These are phyloP conservation scores for Berberis thunbergii DNA, from an alignment of 164 flowering plant genomes.

Conservation along the genomic window DNA sequence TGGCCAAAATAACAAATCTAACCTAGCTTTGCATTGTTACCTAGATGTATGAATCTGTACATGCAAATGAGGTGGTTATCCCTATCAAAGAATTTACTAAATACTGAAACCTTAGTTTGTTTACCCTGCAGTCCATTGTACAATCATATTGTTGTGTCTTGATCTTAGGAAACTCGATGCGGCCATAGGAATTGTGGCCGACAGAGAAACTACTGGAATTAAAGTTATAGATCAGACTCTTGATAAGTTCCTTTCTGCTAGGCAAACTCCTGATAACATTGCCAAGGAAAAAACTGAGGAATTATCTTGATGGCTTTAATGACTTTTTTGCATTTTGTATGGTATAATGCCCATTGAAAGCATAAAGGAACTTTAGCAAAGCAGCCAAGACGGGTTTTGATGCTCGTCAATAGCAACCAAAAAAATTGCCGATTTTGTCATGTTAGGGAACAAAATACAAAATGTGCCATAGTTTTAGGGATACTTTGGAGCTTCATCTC, in stretches of 20 bases:
- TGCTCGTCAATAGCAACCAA: too few relatives aligned
- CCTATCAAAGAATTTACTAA: background rate
- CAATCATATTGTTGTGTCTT: constrained; percentile 61
- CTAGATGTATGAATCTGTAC: too few relatives aligned
- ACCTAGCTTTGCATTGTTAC: too few relatives aligned
- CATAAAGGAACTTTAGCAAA: too few relatives aligned
- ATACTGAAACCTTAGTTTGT: background rate
- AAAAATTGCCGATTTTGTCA: too few relatives aligned
- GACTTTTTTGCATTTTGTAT: too few relatives aligned
- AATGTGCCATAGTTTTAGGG: background rate
- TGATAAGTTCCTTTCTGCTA: constrained; percentile 75
- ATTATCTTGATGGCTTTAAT: background rate
- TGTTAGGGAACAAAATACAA: too few relatives aligned
- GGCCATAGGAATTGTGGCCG: constrained; percentile 87
- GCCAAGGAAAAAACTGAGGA: constrained; percentile 13
- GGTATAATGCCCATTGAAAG: too few relatives aligned
- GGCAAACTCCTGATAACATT: constrained; percentile 27
- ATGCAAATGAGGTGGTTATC: too few relatives aligned
- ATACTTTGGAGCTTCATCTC: background rate
- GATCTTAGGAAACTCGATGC: constrained; percentile 78
- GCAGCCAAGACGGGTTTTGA: too few relatives aligned
- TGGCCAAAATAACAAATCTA: too few relatives aligned
- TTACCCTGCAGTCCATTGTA: constrained; percentile 67
- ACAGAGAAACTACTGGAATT: constrained; percentile 81
- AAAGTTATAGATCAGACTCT: constrained; percentile 61